Conservation (phyloP, 116 monocot genomes). For the Cymodocea nodosa region DNA sequence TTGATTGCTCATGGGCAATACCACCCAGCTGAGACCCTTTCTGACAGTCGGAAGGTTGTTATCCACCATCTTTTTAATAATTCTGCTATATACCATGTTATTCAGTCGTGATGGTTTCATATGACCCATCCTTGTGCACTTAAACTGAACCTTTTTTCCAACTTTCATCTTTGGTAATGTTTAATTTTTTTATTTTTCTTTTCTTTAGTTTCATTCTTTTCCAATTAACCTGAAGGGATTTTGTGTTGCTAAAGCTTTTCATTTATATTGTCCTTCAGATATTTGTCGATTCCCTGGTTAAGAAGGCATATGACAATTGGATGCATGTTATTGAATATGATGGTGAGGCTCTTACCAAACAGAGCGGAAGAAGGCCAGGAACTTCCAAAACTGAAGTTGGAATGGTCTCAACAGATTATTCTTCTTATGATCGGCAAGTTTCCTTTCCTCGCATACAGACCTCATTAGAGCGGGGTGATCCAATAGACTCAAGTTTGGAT, state of each 20-base stretch:
- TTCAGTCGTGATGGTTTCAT: too few relatives aligned
- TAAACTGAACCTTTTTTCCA: too few relatives aligned
- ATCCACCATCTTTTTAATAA: not conserved
- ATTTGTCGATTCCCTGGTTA: constrained; percentile 64
- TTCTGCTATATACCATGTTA: too few relatives aligned
- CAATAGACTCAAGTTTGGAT: constrained; percentile 8
- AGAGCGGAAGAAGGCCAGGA: constrained; percentile 23
- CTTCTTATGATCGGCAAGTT: constrained; percentile 16
- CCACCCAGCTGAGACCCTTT: constrained; percentile 55
- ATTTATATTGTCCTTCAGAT: constrained; percentile 13
- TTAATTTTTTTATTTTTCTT: not conserved
- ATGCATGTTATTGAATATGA: constrained; percentile 73
- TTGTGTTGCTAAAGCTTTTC: not conserved
- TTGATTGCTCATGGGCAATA: constrained; percentile 64
- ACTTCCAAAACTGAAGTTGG: constrained; percentile 15
- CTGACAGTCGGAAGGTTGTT: constrained; percentile 27
- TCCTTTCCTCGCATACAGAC: constrained; percentile 12
- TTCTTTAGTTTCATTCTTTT: not conserved
- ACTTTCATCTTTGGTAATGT: too few relatives aligned
- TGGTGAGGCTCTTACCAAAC: constrained; percentile 49
- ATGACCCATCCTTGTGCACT: too few relatives aligned
- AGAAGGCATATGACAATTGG: constrained; percentile 87
- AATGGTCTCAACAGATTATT: constrained; percentile 16
- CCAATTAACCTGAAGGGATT: not conserved
- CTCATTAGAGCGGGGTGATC: constrained; percentile 18